Conservation (phyloP, 2,329 filamentous ascomycete species). For the Diaporthe ampelina region DNA sequence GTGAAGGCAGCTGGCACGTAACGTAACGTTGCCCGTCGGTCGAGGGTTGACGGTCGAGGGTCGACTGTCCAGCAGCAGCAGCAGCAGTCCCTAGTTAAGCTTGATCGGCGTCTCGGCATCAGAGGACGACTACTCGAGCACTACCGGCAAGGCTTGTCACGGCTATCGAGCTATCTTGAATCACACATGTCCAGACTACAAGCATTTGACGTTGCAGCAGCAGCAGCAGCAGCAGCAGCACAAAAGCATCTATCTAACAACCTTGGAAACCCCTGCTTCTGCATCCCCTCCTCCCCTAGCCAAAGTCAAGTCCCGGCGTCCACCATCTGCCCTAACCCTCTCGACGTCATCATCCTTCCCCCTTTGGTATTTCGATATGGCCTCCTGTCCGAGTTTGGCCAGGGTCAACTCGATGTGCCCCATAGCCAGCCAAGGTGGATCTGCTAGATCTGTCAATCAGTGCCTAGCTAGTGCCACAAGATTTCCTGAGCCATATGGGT, state of each 20-base stretch:
- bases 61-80: no score
- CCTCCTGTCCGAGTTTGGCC: background rate
- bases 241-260: background rate
- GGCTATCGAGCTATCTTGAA: background rate
- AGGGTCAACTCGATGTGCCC: background rate
- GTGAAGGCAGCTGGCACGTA: slow-evolving; percentile 16
- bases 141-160: background rate
- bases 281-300: no score
- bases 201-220: no score
- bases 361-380: slow-evolving; percentile 9
- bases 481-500: no score
- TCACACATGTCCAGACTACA: no score
- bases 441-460: no score
- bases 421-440: background rate
- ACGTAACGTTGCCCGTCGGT: slow-evolving; percentile 26
- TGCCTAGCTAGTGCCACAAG: no score
- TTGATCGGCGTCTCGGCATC: slow-evolving; percentile 17
- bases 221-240: no score
- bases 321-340: slow-evolving; percentile 13
- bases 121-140: background rate
- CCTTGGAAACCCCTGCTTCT: no score
- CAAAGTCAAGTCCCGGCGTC: background rate
- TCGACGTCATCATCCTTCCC: slow-evolving; percentile 5
- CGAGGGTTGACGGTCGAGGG: no score
- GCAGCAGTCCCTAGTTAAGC: slow-evolving; percentile 2